Evolutionary conservation across 164 flowering plant species (phyloP).

Genomic region (Paratinospora sagittata): DNA sequence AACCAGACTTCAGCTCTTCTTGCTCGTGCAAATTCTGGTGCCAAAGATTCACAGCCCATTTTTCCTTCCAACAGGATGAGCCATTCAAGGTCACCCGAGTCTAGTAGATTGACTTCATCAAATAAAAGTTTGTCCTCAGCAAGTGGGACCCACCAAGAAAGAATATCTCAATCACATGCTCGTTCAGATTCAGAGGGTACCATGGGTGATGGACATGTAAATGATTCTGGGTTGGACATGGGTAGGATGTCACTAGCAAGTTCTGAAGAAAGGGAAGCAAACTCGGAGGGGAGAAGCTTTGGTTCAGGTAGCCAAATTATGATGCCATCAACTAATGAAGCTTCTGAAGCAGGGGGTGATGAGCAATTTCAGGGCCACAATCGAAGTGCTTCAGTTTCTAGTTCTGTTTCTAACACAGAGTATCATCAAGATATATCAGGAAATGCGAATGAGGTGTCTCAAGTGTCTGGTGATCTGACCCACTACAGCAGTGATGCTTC

Average conservation of each 20-base stretch:
- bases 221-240: conserved; percentile 44
- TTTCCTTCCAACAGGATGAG: conserved; percentile 31
- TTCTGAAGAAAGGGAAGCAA: conserved; percentile 36
- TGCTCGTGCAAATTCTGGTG: conserved; percentile 34
- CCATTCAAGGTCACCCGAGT: conserved; percentile 41
- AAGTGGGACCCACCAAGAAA: conserved; percentile 32
- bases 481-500: conserved; percentile 59
- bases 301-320: conserved; percentile 30
- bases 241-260: conserved; percentile 33
- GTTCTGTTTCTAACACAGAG: conserved; percentile 29
- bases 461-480: conserved; percentile 29
- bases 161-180: conserved; percentile 45
- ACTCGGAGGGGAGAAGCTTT: conserved; percentile 23
- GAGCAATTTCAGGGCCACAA: conserved; percentile 36
- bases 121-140: conserved; percentile 26
- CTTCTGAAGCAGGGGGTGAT: conserved; percentile 27
- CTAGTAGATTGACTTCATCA: conserved; percentile 33
- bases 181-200: conserved; percentile 48
- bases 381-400: conserved; percentile 43
- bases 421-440: conserved; percentile 25
- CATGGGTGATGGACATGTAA: conserved; percentile 31
- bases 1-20: conserved; percentile 48
- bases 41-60: conserved; percentile 29
- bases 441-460: conserved; percentile 35
- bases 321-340: conserved; percentile 32